Evolutionary conservation across 2,329 filamentous ascomycete species (phyloP).

Genomic region (Onygena corvina): DNA sequence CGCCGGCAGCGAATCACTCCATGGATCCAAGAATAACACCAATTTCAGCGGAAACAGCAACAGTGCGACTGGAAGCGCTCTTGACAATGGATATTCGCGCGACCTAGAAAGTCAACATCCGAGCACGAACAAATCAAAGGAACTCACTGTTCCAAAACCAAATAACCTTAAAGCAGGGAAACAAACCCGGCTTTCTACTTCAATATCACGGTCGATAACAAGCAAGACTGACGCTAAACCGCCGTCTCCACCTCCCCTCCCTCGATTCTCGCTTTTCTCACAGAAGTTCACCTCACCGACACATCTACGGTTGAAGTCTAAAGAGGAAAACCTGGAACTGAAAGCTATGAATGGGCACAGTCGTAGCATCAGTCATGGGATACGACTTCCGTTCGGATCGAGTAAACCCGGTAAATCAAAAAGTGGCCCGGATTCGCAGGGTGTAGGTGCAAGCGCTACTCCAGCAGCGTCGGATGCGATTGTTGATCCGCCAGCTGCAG

Average conservation of each 20-base stretch:
- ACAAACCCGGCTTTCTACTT: background rate
- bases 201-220: background rate
- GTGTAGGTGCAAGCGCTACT: background rate
- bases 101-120: background rate
- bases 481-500: background rate
- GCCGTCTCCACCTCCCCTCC: background rate
- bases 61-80: background rate
- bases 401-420: no score
- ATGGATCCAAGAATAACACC: slow-evolving; percentile 16
- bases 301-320: background rate
- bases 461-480: background rate
- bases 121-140: background rate
- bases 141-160: background rate
- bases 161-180: background rate
- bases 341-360: background rate
- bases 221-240: background rate
- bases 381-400: background rate
- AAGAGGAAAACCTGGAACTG: background rate
- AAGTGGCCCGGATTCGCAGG: background rate
- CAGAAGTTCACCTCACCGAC: background rate
- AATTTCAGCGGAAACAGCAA: background rate
- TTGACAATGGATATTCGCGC: slow-evolving; percentile 1
- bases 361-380: background rate
- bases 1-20: slow-evolving; percentile 21
- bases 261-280: slow-evolving; percentile 3